Conservation (phyloP, 2,329 filamentous ascomycete genomes). For the Sporothrix phasma region DNA sequence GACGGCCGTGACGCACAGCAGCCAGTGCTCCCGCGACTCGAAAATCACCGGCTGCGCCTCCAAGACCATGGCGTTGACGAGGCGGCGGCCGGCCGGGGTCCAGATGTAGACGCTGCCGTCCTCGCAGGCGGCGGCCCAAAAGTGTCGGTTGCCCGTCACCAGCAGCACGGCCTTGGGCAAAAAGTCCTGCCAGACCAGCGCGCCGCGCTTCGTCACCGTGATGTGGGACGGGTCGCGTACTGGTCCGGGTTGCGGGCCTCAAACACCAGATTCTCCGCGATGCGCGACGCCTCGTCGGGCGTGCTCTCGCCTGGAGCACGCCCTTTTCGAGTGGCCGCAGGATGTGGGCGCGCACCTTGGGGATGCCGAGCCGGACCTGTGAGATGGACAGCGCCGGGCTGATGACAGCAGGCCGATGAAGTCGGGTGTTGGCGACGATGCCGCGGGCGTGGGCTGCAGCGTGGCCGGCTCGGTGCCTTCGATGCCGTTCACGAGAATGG, state of each 20-base stretch:
- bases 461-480: constrained; percentile 70
- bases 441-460: constrained; percentile 51
- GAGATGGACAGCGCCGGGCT: constrained; percentile 74
- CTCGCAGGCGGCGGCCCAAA: constrained; percentile 90
- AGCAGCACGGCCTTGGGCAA: constrained; percentile 79
- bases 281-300: constrained; percentile 51
- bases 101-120: constrained; percentile 84
- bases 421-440: constrained; percentile 61
- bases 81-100: constrained; percentile 80
- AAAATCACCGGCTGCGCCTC: constrained; percentile 92
- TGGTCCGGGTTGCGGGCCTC: constrained; percentile 78
- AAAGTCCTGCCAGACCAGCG: constrained; percentile 86
- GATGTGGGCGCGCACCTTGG: constrained; percentile 75
- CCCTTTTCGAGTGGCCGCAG: constrained; percentile 68
- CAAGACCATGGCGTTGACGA: constrained; percentile 74
- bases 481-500: constrained; percentile 64
- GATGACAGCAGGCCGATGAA: constrained; percentile 78
- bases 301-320: constrained; percentile 41
- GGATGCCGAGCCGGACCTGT: constrained; percentile 77
- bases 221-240: constrained; percentile 75
- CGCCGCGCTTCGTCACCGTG: constrained; percentile 69
- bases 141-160: constrained; percentile 77
- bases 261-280: constrained; percentile 63
- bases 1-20: constrained; percentile 79
- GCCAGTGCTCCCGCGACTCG: constrained; percentile 79